Conservation (phyloP, 225 moss, liverwort and hornwort genomes). For the Bryoerythrophyllum caledonicum region DNA sequence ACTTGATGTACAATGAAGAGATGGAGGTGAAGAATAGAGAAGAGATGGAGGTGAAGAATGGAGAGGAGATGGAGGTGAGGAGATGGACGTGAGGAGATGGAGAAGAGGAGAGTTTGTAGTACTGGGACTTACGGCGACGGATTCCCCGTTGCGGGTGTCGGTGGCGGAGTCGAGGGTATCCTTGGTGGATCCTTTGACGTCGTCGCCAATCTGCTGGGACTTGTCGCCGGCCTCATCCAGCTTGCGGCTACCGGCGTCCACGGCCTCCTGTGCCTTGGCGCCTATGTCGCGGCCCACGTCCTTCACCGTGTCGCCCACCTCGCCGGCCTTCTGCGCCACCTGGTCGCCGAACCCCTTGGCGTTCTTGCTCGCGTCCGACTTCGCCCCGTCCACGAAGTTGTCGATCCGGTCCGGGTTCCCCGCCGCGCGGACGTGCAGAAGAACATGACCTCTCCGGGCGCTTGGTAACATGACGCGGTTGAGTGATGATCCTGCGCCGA, state of each 20-base stretch:
- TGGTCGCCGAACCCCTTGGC: conserved; percentile 27
- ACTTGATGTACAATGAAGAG: too few relatives aligned
- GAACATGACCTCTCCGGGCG: conserved; percentile 2
- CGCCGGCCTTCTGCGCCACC: conserved; percentile 15
- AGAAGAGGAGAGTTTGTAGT: too few relatives aligned
- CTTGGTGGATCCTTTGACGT: conserved; percentile 31
- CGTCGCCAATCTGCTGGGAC: conserved; percentile 23
- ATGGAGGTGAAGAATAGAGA: too few relatives aligned
- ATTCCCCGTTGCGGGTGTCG: conserved; percentile 5
- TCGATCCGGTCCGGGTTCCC: conserved; percentile 49
- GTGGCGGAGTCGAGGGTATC: conserved; percentile 26
- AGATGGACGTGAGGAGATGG: too few relatives aligned
- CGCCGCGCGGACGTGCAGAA: conserved; percentile 20
- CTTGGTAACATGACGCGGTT: too few relatives aligned
- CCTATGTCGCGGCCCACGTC: conserved; percentile 53
- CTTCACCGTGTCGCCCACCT: conserved; percentile 25
- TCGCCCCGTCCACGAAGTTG: conserved; percentile 44
- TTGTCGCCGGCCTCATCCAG: conserved; percentile 28
- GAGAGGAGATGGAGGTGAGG: too few relatives aligned
- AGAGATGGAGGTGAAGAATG: not conserved
- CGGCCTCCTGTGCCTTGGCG: conserved; percentile 46
- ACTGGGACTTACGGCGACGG: conserved; percentile 16
- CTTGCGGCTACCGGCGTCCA: conserved; percentile 31
- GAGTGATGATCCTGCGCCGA: not conserved
- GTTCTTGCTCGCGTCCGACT: conserved; percentile 42